Percentiles rank a stretch among this genome's conserved stretches.
Conservation (phyloP, 495 filamentous ascomycete genomes). For the Neurospora pannonica region DNA sequence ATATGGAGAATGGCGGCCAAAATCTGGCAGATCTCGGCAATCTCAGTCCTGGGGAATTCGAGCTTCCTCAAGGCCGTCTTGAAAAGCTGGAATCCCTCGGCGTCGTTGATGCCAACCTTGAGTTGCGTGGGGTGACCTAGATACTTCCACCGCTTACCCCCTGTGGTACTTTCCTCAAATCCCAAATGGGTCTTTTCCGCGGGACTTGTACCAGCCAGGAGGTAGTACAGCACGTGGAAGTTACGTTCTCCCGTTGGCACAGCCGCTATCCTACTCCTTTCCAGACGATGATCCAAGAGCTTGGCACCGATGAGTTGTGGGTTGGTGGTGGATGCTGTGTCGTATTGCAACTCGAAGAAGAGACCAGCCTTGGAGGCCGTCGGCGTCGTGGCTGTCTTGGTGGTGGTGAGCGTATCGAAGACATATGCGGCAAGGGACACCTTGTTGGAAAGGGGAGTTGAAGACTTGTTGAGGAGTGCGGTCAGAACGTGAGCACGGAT, state of each 20-base stretch:
- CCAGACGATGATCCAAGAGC: slow-evolving; percentile 83
- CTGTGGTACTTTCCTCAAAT: slow-evolving; percentile 54
- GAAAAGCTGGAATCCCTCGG: slow-evolving; percentile 93
- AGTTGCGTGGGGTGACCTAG: slow-evolving; percentile 92
- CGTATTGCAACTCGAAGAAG: slow-evolving; percentile 93
- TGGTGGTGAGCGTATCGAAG: slow-evolving; percentile 92
- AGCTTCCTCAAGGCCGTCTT: slow-evolving; percentile 91
- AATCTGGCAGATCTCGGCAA: slow-evolving; percentile 93
- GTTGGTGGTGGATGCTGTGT: slow-evolving; percentile 69
- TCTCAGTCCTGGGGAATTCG: slow-evolving; percentile 85
- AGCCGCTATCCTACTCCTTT: slow-evolving; percentile 78
- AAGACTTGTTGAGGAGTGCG: slow-evolving; percentile 73
- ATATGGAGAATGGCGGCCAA: slow-evolving; percentile 88
- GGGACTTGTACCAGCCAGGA: slow-evolving; percentile 81
- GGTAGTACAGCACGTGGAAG: slow-evolving; percentile 93
- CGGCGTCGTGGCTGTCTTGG: slow-evolving; percentile 91
- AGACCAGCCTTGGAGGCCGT: slow-evolving; percentile 92
- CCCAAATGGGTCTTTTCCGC: slow-evolving; percentile 87
- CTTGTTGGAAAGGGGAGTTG: slow-evolving; percentile 86
- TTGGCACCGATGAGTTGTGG: slow-evolving; percentile 88
- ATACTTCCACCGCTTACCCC: slow-evolving; percentile 82
- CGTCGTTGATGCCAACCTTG: slow-evolving; percentile 92
- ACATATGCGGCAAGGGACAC: slow-evolving; percentile 87
- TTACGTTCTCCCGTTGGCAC: slow-evolving; percentile 94
- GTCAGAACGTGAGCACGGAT: slow-evolving; percentile 80